These are phyloP conservation scores for Nannochloropsis granulata DNA, from an alignment of 108 stramenopile genomes.

Conservation along the genomic window DNA sequence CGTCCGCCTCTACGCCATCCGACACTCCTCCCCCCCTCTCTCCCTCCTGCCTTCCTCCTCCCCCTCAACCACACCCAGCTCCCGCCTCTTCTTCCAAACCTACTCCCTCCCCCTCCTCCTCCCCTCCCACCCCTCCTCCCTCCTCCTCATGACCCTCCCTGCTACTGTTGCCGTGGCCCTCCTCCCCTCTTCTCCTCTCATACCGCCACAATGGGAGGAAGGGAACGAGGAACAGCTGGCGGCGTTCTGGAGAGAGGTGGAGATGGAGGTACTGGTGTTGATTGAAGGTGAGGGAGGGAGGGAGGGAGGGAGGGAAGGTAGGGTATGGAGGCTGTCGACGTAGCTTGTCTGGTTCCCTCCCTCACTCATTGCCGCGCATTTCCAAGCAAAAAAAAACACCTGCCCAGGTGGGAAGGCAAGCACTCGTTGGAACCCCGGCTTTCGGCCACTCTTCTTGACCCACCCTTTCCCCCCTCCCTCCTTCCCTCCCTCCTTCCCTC, in stretches of 20 bases:
- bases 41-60: background rate
- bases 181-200: background rate
- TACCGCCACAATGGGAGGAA: background rate
- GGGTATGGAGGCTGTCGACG: background rate
- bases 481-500: background rate
- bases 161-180: background rate
- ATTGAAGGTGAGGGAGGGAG: background rate
- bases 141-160: background rate
- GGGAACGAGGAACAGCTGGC: background rate
- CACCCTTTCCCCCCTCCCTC: background rate
- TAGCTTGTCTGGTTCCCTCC: background rate
- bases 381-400: too few species aligned
- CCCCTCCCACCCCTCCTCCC: background rate
- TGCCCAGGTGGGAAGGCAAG: too few species aligned
- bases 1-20: background rate
- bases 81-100: background rate
- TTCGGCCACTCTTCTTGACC: background rate
- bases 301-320: background rate
- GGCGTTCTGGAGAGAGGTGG: background rate
- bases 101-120: background rate
- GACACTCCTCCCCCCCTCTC: background rate
- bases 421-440: too few species aligned
- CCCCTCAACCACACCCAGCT: background rate
- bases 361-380: too few species aligned
- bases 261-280: background rate